Base-by-base conservation (phyloP, 192 early-diverging fungal genomes). In the Coemansia erecta region DNA sequence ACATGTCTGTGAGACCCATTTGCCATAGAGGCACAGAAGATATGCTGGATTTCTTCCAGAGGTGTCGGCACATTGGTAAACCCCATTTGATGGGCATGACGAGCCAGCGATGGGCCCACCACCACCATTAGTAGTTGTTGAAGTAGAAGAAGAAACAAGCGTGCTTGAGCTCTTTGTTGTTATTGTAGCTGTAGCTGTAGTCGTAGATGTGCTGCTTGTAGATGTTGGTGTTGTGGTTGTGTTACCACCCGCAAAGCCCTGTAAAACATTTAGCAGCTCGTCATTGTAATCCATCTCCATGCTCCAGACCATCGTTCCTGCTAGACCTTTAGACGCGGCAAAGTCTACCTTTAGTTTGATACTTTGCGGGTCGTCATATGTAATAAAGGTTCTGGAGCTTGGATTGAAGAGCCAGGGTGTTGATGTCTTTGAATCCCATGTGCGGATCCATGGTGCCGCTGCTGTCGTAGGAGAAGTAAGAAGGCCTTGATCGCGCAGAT, bases 341-440 rank as follows among this genome's bases (percentile, higher is more conserved):
- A 79, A 86, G 48, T 81, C 55, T 0, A 81, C 77, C 69, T 89
- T 89, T 31, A 77, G 47, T 19, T 58, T 53, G 37, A 90, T 56
- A n/a, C 85, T 85, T 31, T 72, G 47, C 3, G 82, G 71, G 44
- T 90, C 85, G 53, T 89, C 86, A 53, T 90, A 90, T 2, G 85
- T 82, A 52, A 90, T 83, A 58, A 83, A 87, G 5, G 61, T 66
- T 17, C 68, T 84, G 22, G 68, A 84, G 3, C 33, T 41, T 2
- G 73, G 73, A 22, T 86, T 85, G 63, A 82, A 92, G 24, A 92
- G 33, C 86, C 88, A 89, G 1, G 90, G 89, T 4, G 88, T 88
- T 33, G 74, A 64, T 2, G 81, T 82, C 4, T 43, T 64, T 1
- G 63, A 35, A 40, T 90, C 87, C 76, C 82, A 88, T 45, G 73